Evolutionary conservation across 2,329 filamentous ascomycete species (phyloP).

Genomic region (Xylariaceae sp.): DNA sequence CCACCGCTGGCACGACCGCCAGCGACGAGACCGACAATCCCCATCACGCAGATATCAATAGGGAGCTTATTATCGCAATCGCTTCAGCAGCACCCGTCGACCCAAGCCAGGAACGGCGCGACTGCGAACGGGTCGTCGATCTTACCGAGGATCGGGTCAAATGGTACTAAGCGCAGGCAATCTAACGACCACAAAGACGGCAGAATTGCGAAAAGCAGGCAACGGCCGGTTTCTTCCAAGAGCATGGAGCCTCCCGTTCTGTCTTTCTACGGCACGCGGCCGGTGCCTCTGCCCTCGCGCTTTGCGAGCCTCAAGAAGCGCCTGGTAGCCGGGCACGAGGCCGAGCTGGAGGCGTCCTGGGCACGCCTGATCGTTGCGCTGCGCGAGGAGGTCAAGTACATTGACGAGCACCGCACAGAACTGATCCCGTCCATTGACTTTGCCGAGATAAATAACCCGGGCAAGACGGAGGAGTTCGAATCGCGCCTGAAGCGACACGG

Average conservation of each 20-base stretch:
- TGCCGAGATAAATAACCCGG: slow-evolving; percentile 41
- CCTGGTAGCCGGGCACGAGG: slow-evolving; percentile 50
- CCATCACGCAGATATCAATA: slow-evolving; percentile 2
- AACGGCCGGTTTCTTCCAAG: slow-evolving; percentile 28
- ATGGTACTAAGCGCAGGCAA: slow-evolving; percentile 27
- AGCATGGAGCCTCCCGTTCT: slow-evolving; percentile 46
- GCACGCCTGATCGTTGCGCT: slow-evolving; percentile 47
- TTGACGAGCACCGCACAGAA: slow-evolving; percentile 44
- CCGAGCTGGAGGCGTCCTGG: slow-evolving; percentile 50
- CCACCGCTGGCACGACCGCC: slow-evolving; percentile 4
- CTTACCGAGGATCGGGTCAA: slow-evolving; percentile 4
- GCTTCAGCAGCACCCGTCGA: background rate
- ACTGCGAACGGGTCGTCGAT: slow-evolving; percentile 1
- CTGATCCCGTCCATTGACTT: slow-evolving; percentile 54
- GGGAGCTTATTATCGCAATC: slow-evolving; percentile 1
- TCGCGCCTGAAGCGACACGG: slow-evolving; percentile 56
- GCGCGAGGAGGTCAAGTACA: slow-evolving; percentile 46
- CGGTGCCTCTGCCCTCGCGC: slow-evolving; percentile 52
- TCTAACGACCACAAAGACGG: slow-evolving; percentile 29
- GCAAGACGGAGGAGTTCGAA: slow-evolving; percentile 49
- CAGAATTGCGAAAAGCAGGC: slow-evolving; percentile 28
- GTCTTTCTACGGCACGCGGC: slow-evolving; percentile 53
- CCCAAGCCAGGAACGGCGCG: slow-evolving; percentile 5
- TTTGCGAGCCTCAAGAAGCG: slow-evolving; percentile 52
- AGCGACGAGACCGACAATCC: slow-evolving; percentile 1